These are phyloP conservation scores for Phanerochaete sordida DNA, from an alignment of 768 basidiomycete genomes.

Conservation along the genomic window DNA sequence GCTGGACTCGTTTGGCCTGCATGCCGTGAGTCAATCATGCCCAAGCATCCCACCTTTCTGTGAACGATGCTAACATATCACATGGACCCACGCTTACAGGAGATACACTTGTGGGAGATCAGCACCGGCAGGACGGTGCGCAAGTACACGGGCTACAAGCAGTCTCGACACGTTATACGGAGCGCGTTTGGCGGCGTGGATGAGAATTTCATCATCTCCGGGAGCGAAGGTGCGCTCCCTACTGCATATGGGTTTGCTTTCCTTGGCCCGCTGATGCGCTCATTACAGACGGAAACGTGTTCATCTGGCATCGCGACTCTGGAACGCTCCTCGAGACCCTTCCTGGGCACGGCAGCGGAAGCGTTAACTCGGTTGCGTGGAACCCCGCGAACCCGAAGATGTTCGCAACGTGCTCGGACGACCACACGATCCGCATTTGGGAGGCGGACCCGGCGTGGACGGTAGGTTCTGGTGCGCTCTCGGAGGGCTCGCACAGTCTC, in stretches of 20 bases:
- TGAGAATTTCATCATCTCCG: constrained; percentile 87
- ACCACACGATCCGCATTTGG: constrained; percentile 89
- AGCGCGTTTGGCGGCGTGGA: constrained; percentile 92
- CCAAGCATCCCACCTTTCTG: neutral
- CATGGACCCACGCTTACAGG: constrained; percentile 43
- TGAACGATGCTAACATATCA: constrained; percentile 3
- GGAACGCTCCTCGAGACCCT: constrained; percentile 84
- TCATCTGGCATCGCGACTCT: constrained; percentile 92
- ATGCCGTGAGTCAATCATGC: constrained; percentile 15
- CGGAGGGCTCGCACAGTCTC: constrained; percentile 5
- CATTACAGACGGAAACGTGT: constrained; percentile 79
- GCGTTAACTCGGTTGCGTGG: constrained; percentile 97
- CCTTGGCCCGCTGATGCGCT: constrained; percentile 2
- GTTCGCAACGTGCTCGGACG: constrained; percentile 97
- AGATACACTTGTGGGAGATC: constrained; percentile 87
- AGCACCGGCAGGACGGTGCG: constrained; percentile 63
- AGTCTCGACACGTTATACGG: constrained; percentile 81
- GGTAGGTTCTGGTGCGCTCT: neutral
- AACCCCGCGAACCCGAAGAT: constrained; percentile 84
- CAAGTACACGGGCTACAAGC: constrained; percentile 83
- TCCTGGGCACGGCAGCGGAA: constrained; percentile 81
- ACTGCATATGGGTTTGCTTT: neutral
- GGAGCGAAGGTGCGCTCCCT: constrained; percentile 80
- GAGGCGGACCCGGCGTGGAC: constrained; percentile 33
- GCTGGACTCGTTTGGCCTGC: constrained; percentile 75